These are phyloP conservation scores for Cyberlindnera maritima DNA, from an alignment of 805 yeast species.

Conservation along the genomic window DNA sequence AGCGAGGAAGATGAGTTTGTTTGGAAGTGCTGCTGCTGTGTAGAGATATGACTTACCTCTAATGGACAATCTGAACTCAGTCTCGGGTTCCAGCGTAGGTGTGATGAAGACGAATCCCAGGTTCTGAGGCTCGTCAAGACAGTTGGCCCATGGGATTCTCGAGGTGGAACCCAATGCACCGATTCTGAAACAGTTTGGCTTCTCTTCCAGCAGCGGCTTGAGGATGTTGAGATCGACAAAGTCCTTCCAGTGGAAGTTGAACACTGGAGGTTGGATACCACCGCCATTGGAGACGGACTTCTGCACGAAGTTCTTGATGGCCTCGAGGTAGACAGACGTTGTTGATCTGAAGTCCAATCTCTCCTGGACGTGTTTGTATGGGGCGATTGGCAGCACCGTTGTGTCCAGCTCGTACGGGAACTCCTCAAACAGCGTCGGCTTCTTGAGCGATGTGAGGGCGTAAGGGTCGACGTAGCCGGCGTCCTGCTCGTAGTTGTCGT, in stretches of 20 bases:
- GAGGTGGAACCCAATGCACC: slow-evolving; percentile 41
- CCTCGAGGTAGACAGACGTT: slow-evolving; percentile 32
- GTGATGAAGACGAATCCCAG: slow-evolving; percentile 29
- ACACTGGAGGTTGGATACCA: slow-evolving; percentile 30
- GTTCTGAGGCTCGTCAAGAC: slow-evolving; percentile 35
- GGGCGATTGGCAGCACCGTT: slow-evolving; percentile 37
- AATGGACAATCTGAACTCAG: slow-evolving; percentile 35
- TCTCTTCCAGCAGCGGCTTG: slow-evolving; percentile 36
- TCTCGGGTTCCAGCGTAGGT: slow-evolving; percentile 32
- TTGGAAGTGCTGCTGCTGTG: slow-evolving; percentile 44
- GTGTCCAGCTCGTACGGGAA: slow-evolving; percentile 33
- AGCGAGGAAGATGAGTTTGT: slow-evolving; percentile 38
- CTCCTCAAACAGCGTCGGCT: slow-evolving; percentile 20
- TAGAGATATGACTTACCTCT: slow-evolving; percentile 42
- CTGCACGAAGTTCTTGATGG: slow-evolving; percentile 30
- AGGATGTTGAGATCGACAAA: slow-evolving; percentile 48
- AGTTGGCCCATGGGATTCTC: slow-evolving; percentile 41
- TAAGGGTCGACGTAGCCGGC: slow-evolving; percentile 18
- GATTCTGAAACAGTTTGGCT: slow-evolving; percentile 42
- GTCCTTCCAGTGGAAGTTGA: slow-evolving; percentile 53
- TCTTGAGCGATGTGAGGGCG: slow-evolving; percentile 17
- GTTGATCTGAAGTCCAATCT: slow-evolving; percentile 36
- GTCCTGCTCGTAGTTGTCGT: slow-evolving; percentile 23
- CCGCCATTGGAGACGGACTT: slow-evolving; percentile 24
- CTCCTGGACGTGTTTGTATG: slow-evolving; percentile 35